Conservation (phyloP, 2,329 filamentous ascomycete genomes). For the Epichloe uncinata region DNA sequence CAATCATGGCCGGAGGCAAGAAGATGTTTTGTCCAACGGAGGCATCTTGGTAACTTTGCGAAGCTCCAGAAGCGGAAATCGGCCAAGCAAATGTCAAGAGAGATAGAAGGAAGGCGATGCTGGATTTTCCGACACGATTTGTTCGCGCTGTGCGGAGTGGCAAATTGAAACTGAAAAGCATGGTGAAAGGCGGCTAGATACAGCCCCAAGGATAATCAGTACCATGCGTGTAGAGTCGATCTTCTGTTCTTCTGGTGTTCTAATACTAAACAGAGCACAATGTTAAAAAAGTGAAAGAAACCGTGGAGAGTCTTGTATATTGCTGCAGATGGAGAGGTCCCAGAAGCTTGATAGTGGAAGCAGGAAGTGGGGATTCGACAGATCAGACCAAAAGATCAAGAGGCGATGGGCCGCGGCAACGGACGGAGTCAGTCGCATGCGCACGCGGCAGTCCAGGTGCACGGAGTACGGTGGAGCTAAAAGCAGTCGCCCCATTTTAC, state of each 20-base stretch:
- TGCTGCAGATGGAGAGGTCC: too few species aligned
- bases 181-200: constrained; percentile 3
- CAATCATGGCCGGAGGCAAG: constrained; percentile 25
- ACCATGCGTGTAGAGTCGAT: constrained; percentile 1
- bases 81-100: constrained; percentile 46
- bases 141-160: constrained; percentile 17
- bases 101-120: constrained; percentile 49
- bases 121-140: constrained; percentile 48
- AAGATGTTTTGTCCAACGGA: constrained; percentile 28
- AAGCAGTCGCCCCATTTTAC: not conserved
- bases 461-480: too few species aligned
- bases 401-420: too few species aligned
- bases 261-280: too few species aligned
- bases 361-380: too few species aligned
- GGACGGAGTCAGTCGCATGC: too few species aligned
- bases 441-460: too few species aligned
- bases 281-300: too few species aligned
- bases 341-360: too few species aligned
- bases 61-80: constrained; percentile 20
- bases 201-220: not conserved
- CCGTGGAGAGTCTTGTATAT: too few species aligned
- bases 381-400: too few species aligned
- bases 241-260: not conserved
- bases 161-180: not conserved
- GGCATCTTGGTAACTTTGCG: constrained; percentile 17